phyloP scores from a whole-genome alignment of 257 asterid species.

The Primulina tabacum region DNA sequence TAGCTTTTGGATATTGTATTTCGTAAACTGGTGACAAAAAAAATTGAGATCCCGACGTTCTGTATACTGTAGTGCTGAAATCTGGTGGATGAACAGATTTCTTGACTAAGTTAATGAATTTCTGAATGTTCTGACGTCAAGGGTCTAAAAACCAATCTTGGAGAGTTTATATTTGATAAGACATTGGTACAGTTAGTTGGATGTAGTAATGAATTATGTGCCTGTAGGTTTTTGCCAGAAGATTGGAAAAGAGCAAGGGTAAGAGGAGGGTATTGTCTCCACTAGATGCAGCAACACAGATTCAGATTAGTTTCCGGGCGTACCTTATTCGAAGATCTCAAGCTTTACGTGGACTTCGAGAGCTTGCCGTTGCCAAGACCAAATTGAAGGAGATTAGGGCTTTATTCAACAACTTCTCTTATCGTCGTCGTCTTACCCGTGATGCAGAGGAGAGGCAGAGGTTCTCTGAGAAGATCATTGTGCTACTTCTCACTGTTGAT shows the following conservation, averaged over 20 bases:
- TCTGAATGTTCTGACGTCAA: too few relatives aligned
- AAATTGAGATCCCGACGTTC: too few relatives aligned
- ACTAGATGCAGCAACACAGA: conserved; percentile 69
- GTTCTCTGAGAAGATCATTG: conserved; percentile 85
- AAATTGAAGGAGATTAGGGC: conserved; percentile 88
- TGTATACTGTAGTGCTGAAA: too few relatives aligned
- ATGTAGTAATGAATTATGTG: not conserved
- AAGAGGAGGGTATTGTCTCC: conserved; percentile 66
- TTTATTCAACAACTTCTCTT: conserved; percentile 84
- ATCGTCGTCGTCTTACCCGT: conserved; percentile 56
- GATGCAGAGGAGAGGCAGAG: conserved; percentile 88
- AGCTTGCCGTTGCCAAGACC: conserved; percentile 84
- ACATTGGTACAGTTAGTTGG: too few relatives aligned
- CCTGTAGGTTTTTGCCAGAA: conserved; percentile 70
- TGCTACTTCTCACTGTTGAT: conserved; percentile 86
- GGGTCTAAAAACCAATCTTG: too few relatives aligned
- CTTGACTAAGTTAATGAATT: too few relatives aligned
- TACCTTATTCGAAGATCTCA: conserved; percentile 75
- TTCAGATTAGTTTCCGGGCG: conserved; percentile 70
- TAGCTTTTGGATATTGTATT: too few relatives aligned
- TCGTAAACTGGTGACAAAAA: too few relatives aligned
- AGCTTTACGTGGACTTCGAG: conserved; percentile 77
- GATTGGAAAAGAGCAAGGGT: conserved; percentile 63
- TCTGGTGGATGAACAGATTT: too few relatives aligned
- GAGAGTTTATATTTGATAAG: too few relatives aligned